These are phyloP conservation scores for Eucalyptus rudis DNA, from an alignment of 345 rosid genomes.

Conservation along the genomic window DNA sequence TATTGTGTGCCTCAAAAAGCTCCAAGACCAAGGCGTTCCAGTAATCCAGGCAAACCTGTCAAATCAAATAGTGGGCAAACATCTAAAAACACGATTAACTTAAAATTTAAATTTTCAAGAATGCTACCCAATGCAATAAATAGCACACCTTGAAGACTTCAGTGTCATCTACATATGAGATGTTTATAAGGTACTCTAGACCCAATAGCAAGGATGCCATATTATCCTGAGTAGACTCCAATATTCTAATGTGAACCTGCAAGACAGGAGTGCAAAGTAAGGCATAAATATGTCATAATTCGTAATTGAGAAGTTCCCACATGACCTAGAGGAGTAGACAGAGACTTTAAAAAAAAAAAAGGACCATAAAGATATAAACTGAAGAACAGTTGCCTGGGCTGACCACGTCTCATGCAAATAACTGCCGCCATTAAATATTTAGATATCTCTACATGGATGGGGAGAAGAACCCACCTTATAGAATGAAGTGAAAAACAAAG, in stretches of 20 bases:
- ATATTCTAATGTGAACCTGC: conserved; percentile 80
- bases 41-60: conserved; percentile 96
- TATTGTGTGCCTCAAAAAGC: conserved; percentile 80
- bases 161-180: conserved; percentile 96
- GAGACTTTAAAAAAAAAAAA: not conserved
- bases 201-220: conserved; percentile 53
- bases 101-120: not conserved
- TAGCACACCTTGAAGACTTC: conserved; percentile 92
- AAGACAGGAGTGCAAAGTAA: not conserved
- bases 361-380: not conserved
- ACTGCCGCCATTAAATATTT: not conserved
- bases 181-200: conserved; percentile 83
- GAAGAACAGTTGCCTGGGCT: not conserved
- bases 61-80: not conserved
- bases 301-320: not conserved
- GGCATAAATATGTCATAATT: not conserved
- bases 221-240: conserved; percentile 69
- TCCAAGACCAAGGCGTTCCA: conserved; percentile 92
- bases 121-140: not conserved
- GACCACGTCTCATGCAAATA: not conserved
- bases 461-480: conserved; percentile 47
- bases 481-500: conserved; percentile 93
- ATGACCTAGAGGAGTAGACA: not conserved
- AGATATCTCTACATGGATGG: not conserved
- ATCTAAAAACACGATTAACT: not conserved